phyloP scores from a whole-genome alignment of 768 basidiomycete genomes.

The Gautieria morchelliformis region DNA sequence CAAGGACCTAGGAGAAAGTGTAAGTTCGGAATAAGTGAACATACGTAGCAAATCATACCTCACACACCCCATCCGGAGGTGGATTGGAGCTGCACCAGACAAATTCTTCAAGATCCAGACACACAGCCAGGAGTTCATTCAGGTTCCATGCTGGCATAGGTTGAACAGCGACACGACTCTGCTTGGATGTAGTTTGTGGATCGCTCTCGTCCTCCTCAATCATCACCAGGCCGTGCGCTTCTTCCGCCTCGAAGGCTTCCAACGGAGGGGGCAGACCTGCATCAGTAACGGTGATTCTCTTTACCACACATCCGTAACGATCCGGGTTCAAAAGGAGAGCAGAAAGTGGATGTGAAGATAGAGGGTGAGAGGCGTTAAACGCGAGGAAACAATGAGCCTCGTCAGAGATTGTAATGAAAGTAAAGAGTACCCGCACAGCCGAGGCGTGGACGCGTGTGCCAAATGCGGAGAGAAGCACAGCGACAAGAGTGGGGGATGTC shows the following conservation, averaged over 20 bases:
- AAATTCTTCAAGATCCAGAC: slow-evolving; percentile 21
- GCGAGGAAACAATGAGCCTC: slow-evolving; percentile 16
- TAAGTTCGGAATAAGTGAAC: not conserved
- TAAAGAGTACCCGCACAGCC: slow-evolving; percentile 23
- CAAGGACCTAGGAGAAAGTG: slow-evolving; percentile 15
- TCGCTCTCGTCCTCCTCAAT: slow-evolving; percentile 7
- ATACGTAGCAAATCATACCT: slow-evolving; percentile 18
- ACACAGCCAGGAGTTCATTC: slow-evolving; percentile 9
- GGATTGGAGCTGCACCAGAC: slow-evolving; percentile 23
- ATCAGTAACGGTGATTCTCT: slow-evolving; percentile 16
- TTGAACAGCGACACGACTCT: not conserved
- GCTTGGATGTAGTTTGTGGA: not conserved
- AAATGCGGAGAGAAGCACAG: slow-evolving; percentile 18
- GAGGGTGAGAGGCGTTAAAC: not conserved
- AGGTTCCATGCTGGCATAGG: slow-evolving; percentile 13
- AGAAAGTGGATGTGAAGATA: slow-evolving; percentile 12
- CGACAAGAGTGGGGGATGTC: slow-evolving; percentile 2
- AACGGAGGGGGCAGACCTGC: not conserved
- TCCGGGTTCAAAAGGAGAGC: slow-evolving; percentile 25
- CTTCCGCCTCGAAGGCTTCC: not conserved
- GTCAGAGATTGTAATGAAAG: slow-evolving; percentile 21
- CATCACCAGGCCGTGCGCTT: slow-evolving; percentile 7
- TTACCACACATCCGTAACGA: slow-evolving; percentile 24
- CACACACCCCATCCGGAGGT: slow-evolving; percentile 31
- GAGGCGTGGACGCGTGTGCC: slow-evolving; percentile 23